Conservation (phyloP, 148 eudicot species). For the Tetragonia tetragonoides region DNA sequence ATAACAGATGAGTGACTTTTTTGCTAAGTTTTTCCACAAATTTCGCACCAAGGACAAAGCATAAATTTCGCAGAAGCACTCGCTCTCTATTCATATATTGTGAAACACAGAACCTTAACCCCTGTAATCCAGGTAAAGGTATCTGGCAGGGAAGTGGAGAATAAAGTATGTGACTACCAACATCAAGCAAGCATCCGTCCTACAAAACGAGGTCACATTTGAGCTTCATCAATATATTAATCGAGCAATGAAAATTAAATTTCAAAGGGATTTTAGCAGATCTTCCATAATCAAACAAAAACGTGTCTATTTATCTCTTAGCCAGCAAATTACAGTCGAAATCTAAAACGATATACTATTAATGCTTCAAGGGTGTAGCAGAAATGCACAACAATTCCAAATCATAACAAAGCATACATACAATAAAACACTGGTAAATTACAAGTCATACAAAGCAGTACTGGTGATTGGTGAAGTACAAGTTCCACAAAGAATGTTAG, state of each 20-base stretch:
- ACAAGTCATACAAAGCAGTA: not conserved
- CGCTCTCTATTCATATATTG: slow-evolving; percentile 82
- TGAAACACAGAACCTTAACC: slow-evolving; percentile 65
- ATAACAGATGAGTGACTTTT: slow-evolving; percentile 77
- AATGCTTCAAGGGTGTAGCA: not conserved
- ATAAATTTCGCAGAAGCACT: slow-evolving; percentile 72
- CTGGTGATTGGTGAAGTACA: no score
- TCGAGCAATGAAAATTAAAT: not conserved
- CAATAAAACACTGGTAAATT: not conserved
- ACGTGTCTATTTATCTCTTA: not conserved
- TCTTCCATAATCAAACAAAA: not conserved
- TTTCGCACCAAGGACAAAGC: slow-evolving; percentile 81
- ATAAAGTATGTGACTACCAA: slow-evolving; percentile 78
- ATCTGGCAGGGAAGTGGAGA: slow-evolving; percentile 88
- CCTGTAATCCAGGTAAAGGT: slow-evolving; percentile 78
- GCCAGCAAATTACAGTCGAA: not conserved
- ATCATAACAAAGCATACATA: not conserved
- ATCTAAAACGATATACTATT: not conserved
- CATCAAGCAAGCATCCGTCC: slow-evolving; percentile 78
- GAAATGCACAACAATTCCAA: not conserved
- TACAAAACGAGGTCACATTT: slow-evolving; percentile 29
- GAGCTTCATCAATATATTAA: slow-evolving; percentile 29
- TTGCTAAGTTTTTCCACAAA: slow-evolving; percentile 59
- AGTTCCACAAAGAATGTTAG: not conserved
- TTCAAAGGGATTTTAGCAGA: not conserved